Evolutionary conservation across 2,329 filamentous ascomycete species (phyloP), one percentile per base, ranked within the genome.

Genomic region (Capronia americana): DNA sequence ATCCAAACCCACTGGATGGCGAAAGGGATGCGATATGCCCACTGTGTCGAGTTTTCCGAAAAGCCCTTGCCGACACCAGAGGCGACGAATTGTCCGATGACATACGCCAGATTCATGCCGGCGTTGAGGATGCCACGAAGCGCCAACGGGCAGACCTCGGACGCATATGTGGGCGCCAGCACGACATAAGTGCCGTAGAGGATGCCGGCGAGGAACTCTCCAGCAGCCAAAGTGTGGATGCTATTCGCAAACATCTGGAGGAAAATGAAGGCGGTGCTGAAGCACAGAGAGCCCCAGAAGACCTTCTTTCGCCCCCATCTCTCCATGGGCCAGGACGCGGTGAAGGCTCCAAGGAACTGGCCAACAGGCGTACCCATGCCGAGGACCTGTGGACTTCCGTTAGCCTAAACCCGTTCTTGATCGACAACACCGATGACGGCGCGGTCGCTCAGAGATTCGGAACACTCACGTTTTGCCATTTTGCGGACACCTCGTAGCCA

Each of bases 301-400:
- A 87, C 89, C 74, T 85, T 87, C 20, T 87, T 82, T 74, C 89
- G 89, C 20, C 87, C 87, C 71, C 88, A 87, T 30, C 84, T 82
- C 24, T 91, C 88, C 20, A 87, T 87, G 53, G 89, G 77, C 76
- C 82, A 87, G 44, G 88, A 89, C 73, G 88, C 90, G 74, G 90
- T 80, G 70, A 89, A 78, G 44, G 90, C 81, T n/a, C 89, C 89
- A 61, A 91, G 82, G 61, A 92, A 86, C 73, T 89, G 86, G 44
- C 89, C 89, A 20, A 85, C 83, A 62, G 84, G 81, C 58, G 84
- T 84, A 26, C 85, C 86, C 61, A 86, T 86, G 3, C 80, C 81
- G 3, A 88, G 72, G 0, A 80, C 34, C 34, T 41, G 34, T 17
- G 2, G 5, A 14, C 1, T 41, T 17, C 34, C 14, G 14, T 41